Evolutionary conservation across 768 basidiomycete genomes (phyloP), one percentile per base, ranked within the genome.

Genomic region (Fomitopsis serialis): DNA sequence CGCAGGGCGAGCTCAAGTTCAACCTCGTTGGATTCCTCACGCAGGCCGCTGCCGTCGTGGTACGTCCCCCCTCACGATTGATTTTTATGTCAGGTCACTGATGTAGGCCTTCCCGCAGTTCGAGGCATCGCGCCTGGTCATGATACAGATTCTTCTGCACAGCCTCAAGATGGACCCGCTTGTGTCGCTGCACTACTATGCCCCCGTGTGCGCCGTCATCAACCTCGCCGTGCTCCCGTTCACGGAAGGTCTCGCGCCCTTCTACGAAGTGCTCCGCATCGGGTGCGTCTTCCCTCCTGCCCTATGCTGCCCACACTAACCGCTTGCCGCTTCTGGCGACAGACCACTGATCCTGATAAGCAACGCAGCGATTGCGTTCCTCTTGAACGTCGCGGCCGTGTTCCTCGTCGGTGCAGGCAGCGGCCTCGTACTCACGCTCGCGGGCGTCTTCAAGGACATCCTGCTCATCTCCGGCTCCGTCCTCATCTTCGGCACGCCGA

Each of bases 111-210:
- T 10, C 10, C 44, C 32, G 45, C 64, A 89, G 84, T 98, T 98
- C 65, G 96, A 99, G 71, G 88, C 92, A 1, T 88, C 89, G 19
- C 88, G 96, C 37, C 80, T 98, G 13, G 93, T 98, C 22, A 93
- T 97, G 84, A 98, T 98, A 56, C 90, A 98, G 68, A 82, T 95
- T 49, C 82, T 98, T 37, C 76, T 98, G 0, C 92, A 97, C 65
- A 94, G 94, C 35, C 74, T 97, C 64, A 97, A 97, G 73, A 98
- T 98, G 95, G 93, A 97, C 65, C 96, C 96, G 0, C 80, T 98
- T 5, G 90, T 93, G 21, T 97, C 94, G 6, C 71, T 98, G 48
- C 91, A 98, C 74, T 98, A 96, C 74, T 97, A 94, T 66, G 94
- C 95, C 10, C 94, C 94, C 13, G 91, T 98, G 48, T 98, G 96